These are phyloP conservation scores for Xerocomus minutiporus DNA, from an alignment of 1,284 basidiomycete genomes.

Conservation along the genomic window DNA sequence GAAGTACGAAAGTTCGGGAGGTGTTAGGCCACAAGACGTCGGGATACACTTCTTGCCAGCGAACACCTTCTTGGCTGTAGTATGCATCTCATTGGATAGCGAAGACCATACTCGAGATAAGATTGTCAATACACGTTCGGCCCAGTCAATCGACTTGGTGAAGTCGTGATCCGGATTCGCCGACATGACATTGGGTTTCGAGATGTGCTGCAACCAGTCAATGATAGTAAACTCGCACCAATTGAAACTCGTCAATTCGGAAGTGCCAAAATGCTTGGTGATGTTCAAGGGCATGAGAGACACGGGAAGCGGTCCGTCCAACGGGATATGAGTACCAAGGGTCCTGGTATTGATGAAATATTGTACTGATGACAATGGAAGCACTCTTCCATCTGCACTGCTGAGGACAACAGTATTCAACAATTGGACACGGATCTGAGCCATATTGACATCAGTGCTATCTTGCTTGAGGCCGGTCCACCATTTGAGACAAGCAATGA, in stretches of 20 bases:
- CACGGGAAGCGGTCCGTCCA: constrained; percentile 78
- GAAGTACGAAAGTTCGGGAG: constrained; percentile 83
- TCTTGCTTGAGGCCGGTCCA: constrained; percentile 70
- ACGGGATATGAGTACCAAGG: constrained; percentile 61
- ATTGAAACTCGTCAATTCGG: constrained; percentile 62
- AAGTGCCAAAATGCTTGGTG: constrained; percentile 59
- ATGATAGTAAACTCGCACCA: constrained; percentile 79
- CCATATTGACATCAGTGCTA: constrained; percentile 33
- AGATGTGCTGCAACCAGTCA: constrained; percentile 76
- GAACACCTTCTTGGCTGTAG: constrained; percentile 57
- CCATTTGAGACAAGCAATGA: constrained; percentile 84
- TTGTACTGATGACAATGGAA: constrained; percentile 67
- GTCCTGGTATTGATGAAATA: constrained; percentile 73
- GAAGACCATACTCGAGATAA: constrained; percentile 77
- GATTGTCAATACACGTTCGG: constrained; percentile 75
- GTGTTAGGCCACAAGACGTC: constrained; percentile 74
- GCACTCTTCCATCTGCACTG: constrained; percentile 42
- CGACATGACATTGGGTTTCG: constrained; percentile 43
- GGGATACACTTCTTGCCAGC: constrained; percentile 67
- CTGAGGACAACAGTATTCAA: constrained; percentile 68
- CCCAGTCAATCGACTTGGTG: constrained; percentile 65
- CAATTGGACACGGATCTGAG: constrained; percentile 55
- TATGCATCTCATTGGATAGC: constrained; percentile 55
- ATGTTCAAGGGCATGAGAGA: constrained; percentile 72
- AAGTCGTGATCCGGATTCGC: constrained; percentile 61